These are phyloP conservation scores for Lophium mytilinum DNA, from an alignment of 495 filamentous ascomycete species.

Conservation along the genomic window DNA sequence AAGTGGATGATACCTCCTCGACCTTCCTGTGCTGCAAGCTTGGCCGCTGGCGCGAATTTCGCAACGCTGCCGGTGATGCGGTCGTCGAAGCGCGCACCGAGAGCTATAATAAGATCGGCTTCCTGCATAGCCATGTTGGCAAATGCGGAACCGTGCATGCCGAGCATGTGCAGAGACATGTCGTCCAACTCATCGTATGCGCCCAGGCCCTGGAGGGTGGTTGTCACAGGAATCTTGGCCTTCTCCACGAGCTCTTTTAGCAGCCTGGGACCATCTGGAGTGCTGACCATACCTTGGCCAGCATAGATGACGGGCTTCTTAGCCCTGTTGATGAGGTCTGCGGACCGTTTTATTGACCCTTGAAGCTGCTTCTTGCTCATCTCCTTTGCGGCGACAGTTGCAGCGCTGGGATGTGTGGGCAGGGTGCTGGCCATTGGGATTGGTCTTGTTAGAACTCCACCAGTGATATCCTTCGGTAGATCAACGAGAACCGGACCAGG, in stretches of 20 bases:
- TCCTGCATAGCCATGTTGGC: constrained; percentile 76
- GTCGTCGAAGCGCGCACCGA: constrained; percentile 71
- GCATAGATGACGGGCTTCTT: constrained; percentile 74
- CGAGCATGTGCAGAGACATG: constrained; percentile 74
- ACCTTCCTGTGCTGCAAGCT: constrained; percentile 56
- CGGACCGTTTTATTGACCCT: constrained; percentile 53
- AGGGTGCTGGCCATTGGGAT: constrained; percentile 59
- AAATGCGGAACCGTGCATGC: constrained; percentile 74
- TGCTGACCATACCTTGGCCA: constrained; percentile 59
- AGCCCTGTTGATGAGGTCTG: constrained; percentile 59
- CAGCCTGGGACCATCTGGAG: constrained; percentile 56
- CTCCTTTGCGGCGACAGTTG: constrained; percentile 56
- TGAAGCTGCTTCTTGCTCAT: constrained; percentile 50
- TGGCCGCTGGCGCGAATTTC: constrained; percentile 63
- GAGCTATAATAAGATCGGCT: constrained; percentile 68
- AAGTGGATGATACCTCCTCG: constrained; percentile 76
- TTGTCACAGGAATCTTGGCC: constrained; percentile 68
- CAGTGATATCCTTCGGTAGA: constrained; percentile 72
- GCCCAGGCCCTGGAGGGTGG: constrained; percentile 68
- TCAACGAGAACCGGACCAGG: constrained; percentile 76
- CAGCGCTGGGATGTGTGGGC: constrained; percentile 60
- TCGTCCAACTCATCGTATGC: constrained; percentile 70
- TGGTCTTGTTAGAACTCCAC: constrained; percentile 53
- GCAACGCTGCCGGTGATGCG: constrained; percentile 58
- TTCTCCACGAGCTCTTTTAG: constrained; percentile 64